Evolutionary conservation across 73 alveolate species (phyloP).

Genomic region (Tetrahymena elliotti): DNA sequence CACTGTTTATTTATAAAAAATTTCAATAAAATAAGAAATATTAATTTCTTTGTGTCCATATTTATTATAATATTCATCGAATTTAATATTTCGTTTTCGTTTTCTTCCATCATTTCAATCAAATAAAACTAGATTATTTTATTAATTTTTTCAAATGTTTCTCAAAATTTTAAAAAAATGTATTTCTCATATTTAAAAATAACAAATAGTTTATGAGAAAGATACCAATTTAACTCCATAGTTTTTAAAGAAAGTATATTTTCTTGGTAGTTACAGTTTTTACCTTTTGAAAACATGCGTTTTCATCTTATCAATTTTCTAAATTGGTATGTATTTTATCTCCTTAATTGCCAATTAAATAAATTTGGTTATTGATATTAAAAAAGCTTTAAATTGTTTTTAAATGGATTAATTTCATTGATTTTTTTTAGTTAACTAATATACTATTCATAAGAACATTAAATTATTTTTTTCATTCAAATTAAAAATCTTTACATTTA

Average conservation of each 20-base stretch:
- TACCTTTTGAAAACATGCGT: not conserved
- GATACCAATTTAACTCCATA: too few relatives aligned
- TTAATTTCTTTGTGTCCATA: not conserved
- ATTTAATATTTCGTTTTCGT: not conserved
- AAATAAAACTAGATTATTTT: too few relatives aligned
- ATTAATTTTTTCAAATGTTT: too few relatives aligned
- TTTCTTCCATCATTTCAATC: too few relatives aligned
- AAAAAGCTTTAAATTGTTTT: not conserved
- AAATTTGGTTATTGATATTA: not conserved
- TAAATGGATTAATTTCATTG: not conserved
- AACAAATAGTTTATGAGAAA: too few relatives aligned
- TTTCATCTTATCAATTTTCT: not conserved
- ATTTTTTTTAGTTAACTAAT: not conserved
- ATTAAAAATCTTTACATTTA: not conserved
- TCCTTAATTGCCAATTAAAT: not conserved
- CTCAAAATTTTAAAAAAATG: too few relatives aligned
- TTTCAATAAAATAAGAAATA: not conserved
- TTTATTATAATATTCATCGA: not conserved
- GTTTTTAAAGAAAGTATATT: too few relatives aligned
- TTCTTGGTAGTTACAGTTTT: too few relatives aligned
- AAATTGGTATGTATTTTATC: not conserved
- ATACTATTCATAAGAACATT: not conserved
- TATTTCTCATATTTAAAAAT: too few relatives aligned
- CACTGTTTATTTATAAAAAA: too few relatives aligned
- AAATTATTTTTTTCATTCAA: not conserved